These are phyloP conservation scores for Arctium minus DNA, from an alignment of 129 eudicot genomes.

Conservation along the genomic window DNA sequence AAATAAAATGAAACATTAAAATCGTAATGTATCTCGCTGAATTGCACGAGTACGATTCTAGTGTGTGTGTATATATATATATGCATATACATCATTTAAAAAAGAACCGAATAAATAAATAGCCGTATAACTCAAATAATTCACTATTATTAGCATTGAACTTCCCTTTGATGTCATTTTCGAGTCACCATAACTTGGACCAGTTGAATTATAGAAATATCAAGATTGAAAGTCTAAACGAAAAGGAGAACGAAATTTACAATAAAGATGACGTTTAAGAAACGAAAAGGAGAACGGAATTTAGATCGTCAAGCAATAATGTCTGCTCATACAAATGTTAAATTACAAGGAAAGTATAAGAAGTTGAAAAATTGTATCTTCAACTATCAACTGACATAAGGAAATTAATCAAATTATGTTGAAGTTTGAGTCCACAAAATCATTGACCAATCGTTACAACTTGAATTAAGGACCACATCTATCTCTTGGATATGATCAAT, in stretches of 20 bases:
- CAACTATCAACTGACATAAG: background rate
- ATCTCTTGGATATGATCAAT: too few relatives aligned
- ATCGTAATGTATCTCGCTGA: too few relatives aligned
- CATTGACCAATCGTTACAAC: background rate
- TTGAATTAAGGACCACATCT: too few relatives aligned
- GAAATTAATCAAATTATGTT: background rate
- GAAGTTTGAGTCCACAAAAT: background rate
- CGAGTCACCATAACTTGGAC: conserved; percentile 17
- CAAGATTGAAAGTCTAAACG: background rate
- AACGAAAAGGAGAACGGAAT: background rate
- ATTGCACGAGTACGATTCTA: too few relatives aligned
- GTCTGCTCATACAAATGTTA: background rate
- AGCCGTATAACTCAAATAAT: too few relatives aligned
- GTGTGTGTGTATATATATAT: too few relatives aligned
- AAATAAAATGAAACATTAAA: too few relatives aligned
- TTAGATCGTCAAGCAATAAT: background rate
- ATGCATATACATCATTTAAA: background rate
- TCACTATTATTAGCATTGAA: background rate
- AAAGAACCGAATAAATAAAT: too few relatives aligned
- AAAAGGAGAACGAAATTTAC: background rate
- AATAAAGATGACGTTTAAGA: background rate
- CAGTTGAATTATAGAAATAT: background rate
- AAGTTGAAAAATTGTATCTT: background rate
- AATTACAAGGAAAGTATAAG: background rate
- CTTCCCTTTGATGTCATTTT: conserved; percentile 1